A percentile compares a stretch with the other conserved stretches of the same genome.
Evolutionary conservation across 208 protist species (phyloP).

Genomic region (Crithidia thermophila): DNA sequence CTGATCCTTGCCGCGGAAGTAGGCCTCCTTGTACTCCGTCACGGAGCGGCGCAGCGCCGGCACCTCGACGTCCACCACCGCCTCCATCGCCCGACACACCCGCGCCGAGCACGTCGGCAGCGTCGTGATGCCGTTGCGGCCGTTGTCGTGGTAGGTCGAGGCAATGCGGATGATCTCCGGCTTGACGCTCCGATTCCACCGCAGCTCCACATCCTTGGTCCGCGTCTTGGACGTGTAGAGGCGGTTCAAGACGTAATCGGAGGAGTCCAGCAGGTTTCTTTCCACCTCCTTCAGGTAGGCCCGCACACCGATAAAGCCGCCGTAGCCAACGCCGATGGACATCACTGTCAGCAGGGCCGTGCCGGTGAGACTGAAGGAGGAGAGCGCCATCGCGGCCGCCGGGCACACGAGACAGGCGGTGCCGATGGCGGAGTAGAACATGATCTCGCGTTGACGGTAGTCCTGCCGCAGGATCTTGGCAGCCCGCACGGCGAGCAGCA

Average conservation of each 20-base stretch:
- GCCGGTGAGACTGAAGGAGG: conserved; percentile 23
- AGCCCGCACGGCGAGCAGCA: conserved; percentile 56
- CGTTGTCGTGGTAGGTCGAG: conserved; percentile 15
- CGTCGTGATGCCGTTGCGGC: conserved; percentile 27
- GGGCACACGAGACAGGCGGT: conserved; percentile 20
- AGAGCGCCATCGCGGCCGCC: conserved; percentile 20
- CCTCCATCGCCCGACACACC: conserved; percentile 34
- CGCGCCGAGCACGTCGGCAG: conserved; percentile 51
- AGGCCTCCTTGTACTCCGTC: conserved; percentile 42
- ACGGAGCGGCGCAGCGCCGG: conserved; percentile 47
- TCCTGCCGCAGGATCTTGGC: conserved; percentile 50
- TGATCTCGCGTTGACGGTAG: conserved; percentile 35
- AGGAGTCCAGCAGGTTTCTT: conserved; percentile 21
- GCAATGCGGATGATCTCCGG: conserved; percentile 49
- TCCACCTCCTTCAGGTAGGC: conserved; percentile 38
- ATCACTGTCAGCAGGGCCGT: conserved; percentile 21
- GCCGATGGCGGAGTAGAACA: conserved; percentile 22
- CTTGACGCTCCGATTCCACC: conserved; percentile 63
- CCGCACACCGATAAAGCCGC: conserved; percentile 15
- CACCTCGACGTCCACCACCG: conserved; percentile 43
- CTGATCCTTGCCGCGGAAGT: conserved; percentile 14
- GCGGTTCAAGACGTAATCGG: conserved; percentile 43
- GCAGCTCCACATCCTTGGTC: conserved; percentile 51
- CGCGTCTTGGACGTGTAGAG: conserved; percentile 47
- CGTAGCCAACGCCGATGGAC: conserved; percentile 20